These are phyloP conservation scores for Tetrahymena malaccensis DNA, from an alignment of 73 alveolate genomes.

Conservation along the genomic window DNA sequence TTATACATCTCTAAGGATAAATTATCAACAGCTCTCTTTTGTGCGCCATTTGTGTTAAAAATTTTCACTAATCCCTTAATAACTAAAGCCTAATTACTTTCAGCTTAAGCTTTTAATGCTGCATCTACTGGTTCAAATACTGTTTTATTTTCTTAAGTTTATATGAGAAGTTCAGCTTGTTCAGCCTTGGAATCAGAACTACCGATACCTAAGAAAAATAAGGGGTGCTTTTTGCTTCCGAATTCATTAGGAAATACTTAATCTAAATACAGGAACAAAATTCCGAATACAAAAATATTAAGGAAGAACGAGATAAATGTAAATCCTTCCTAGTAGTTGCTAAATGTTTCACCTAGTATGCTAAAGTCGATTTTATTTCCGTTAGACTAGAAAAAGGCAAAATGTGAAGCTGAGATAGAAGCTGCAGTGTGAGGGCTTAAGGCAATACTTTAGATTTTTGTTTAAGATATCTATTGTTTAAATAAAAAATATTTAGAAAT, in stretches of 20 bases:
- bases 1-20: constrained; percentile 63
- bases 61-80: neutral
- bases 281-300: constrained; percentile 5
- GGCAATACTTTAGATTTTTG: neutral
- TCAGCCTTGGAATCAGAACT: neutral
- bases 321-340: neutral
- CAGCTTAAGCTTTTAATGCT: neutral
- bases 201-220: constrained; percentile 25
- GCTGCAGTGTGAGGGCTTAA: neutral
- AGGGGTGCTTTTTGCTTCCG: constrained; percentile 57
- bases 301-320: neutral
- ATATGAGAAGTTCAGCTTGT: neutral
- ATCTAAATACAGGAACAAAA: constrained; percentile 53
- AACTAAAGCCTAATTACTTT: neutral
- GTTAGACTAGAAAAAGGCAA: neutral
- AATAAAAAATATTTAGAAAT: too few relatives aligned
- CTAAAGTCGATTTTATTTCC: neutral
- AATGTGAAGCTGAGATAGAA: neutral
- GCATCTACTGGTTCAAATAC: neutral
- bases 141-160: neutral
- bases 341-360: neutral
- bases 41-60: neutral
- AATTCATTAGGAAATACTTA: constrained; percentile 60
- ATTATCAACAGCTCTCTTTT: constrained; percentile 4
- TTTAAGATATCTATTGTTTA: neutral